Base-by-base conservation (phyloP, 768 basidiomycete genomes). In the Mycena kentingensis region DNA sequence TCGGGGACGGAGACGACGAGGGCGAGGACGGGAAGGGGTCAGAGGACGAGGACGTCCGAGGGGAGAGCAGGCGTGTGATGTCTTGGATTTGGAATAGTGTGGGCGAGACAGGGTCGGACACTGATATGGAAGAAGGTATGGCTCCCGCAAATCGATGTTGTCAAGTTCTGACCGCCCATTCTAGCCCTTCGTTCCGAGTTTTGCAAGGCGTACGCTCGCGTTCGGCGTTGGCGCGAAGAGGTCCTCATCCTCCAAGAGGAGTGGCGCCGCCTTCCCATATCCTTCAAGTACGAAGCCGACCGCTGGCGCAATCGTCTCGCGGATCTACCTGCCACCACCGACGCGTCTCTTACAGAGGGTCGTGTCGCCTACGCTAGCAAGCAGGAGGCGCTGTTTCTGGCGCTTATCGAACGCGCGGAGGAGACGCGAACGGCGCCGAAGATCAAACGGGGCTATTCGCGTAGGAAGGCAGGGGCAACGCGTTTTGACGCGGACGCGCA, bases 161-260 rank as follows among this genome's bases (percentile, higher is more conserved):
- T 19, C 15, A 38, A 5, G 13, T n/a, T 15, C n/a, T 31, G 18
- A n/a, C 8, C 12, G 15, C 19, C 5, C 8, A 12, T 18, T 42
- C 7, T 31, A 51, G 49, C 49, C 2, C 39, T 51, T 15, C 28
- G 42, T 3, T 16, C 36, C 2, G 49, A 51, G 24, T 51, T 39
- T 39, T 51, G 41, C 29, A 51, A 51, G 28, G 51, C 45, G 1
- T 49, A 45, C 18, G 27, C 58, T 0, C 35, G 62, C 3, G 46
- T 32, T 4, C 19, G 39, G 3, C 54, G 52, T 12, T 63, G 59
- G 48, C 29, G 41, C 2, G 58, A 64, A 21, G 63, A 64, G 16
- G 41, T 57, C 1, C 36, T 43, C 22, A 38, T 58, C 3, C 32
- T 64, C 3, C 36, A 27, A 7, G 62, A 63, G 42, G 63, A 64